A percentile compares a stretch with the other conserved stretches of the same genome.
Evolutionary conservation across 441 rosid genomes (phyloP).

Genomic region (Macaranga tanarius): DNA sequence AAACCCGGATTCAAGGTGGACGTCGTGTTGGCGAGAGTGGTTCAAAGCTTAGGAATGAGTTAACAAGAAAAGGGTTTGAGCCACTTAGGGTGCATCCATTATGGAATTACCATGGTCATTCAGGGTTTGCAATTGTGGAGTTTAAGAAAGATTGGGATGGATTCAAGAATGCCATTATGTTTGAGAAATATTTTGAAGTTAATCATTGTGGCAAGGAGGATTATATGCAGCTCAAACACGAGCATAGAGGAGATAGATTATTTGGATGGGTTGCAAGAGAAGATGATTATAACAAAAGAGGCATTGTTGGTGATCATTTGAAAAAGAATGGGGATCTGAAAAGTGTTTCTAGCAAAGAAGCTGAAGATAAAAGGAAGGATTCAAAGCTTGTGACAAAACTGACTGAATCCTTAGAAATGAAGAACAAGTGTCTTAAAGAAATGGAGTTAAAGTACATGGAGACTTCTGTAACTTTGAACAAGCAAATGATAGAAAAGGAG

Average conservation of each 20-base stretch:
- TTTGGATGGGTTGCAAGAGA: conserved; percentile 77
- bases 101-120: conserved; percentile 52
- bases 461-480: conserved; percentile 29
- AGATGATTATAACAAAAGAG: conserved; percentile 44
- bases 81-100: conserved; percentile 55
- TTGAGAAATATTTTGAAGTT: conserved; percentile 50
- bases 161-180: conserved; percentile 50
- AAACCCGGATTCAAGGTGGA: conserved; percentile 33
- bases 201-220: conserved; percentile 50
- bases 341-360: conserved; percentile 50
- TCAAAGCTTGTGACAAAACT: conserved; percentile 40
- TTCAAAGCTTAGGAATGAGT: conserved; percentile 42
- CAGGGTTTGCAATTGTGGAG: conserved; percentile 61
- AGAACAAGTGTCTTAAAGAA: conserved; percentile 37
- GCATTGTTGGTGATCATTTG: conserved; percentile 44
- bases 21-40: conserved; percentile 51
- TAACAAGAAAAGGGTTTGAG: conserved; percentile 51
- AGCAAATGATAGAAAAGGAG: conserved; percentile 40
- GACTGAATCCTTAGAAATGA: conserved; percentile 43
- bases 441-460: conserved; percentile 44
- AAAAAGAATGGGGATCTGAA: conserved; percentile 53
- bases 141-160: conserved; percentile 68
- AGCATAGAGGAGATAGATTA: conserved; percentile 34
- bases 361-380: conserved; percentile 43
- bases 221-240: conserved; percentile 21